phyloP scores from a whole-genome alignment of 2,329 filamentous ascomycete genomes.

The Ascocoryne sarcoides region DNA sequence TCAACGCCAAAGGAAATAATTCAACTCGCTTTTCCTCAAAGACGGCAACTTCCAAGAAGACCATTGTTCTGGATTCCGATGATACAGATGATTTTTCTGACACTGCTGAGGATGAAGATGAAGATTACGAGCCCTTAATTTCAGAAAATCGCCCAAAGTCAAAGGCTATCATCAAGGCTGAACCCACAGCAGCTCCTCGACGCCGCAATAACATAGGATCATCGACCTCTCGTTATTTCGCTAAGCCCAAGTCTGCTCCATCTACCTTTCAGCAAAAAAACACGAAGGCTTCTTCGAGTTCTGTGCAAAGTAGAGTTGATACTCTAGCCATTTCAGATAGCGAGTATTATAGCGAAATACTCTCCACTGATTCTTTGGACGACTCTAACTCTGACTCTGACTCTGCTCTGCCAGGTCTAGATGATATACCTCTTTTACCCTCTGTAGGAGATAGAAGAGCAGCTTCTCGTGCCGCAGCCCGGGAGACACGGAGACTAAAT shows the following conservation, averaged over 20 bases:
- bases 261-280: not conserved
- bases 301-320: not conserved
- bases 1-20: not conserved
- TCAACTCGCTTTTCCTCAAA: not conserved
- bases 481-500: too few species aligned
- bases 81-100: constrained; percentile 11
- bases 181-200: not conserved
- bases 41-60: not conserved
- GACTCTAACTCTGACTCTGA: not conserved
- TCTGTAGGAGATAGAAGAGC: too few species aligned
- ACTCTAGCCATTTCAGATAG: not conserved
- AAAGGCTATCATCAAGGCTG: constrained; percentile 2
- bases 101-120: constrained; percentile 15
- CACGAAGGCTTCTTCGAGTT: not conserved
- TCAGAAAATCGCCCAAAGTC: not conserved
- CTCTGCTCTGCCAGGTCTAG: not conserved
- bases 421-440: too few species aligned
- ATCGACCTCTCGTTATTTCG: too few species aligned
- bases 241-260: constrained; percentile 4
- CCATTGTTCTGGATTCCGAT: not conserved
- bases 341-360: not conserved
- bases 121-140: constrained; percentile 9
- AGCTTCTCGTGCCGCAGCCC: too few species aligned
- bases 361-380: not conserved
- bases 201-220: too few species aligned